Conservation (phyloP, 768 basidiomycete species). For the Naematelia encephala region DNA sequence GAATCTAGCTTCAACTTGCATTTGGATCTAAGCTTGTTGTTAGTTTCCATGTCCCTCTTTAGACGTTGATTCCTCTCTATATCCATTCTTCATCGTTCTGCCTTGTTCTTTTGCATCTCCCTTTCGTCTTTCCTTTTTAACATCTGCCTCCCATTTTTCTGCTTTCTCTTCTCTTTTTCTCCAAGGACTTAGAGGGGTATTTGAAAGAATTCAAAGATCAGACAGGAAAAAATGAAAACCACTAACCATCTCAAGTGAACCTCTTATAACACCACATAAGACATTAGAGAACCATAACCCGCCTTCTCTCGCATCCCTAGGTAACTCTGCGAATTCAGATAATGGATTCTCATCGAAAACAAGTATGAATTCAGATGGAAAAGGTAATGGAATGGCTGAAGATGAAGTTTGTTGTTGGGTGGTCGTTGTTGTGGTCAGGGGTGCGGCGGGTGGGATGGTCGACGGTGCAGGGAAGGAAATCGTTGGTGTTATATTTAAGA, state of each 20-base stretch:
- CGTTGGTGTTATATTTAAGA: slow-evolving; percentile 83
- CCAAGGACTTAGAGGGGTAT: too few species aligned
- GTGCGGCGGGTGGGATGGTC: slow-evolving; percentile 55
- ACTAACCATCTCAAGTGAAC: slow-evolving; percentile 89
- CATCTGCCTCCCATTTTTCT: too few species aligned
- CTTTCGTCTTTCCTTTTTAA: too few species aligned
- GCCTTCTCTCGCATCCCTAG: slow-evolving; percentile 80
- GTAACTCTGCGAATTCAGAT: slow-evolving; percentile 94
- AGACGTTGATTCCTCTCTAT: too few species aligned
- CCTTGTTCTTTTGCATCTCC: neutral
- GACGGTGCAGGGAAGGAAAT: slow-evolving; percentile 66
- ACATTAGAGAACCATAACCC: slow-evolving; percentile 97
- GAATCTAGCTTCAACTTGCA: slow-evolving; percentile 88
- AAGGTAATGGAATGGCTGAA: slow-evolving; percentile 54
- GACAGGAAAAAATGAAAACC: neutral
- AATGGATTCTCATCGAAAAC: slow-evolving; percentile 94
- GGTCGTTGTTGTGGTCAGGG: slow-evolving; percentile 64
- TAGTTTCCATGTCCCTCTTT: too few species aligned
- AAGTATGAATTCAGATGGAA: slow-evolving; percentile 63
- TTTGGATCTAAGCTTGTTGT: slow-evolving; percentile 74
- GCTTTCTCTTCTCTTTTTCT: too few species aligned
- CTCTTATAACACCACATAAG: slow-evolving; percentile 86
- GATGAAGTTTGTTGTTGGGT: slow-evolving; percentile 59
- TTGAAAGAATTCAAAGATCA: too few species aligned
- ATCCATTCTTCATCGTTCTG: too few species aligned